Percentiles rank a stretch among this genome's conserved stretches.
phyloP scores from a whole-genome alignment of 495 filamentous ascomycete genomes.

The Annulohypoxylon moriforme region DNA sequence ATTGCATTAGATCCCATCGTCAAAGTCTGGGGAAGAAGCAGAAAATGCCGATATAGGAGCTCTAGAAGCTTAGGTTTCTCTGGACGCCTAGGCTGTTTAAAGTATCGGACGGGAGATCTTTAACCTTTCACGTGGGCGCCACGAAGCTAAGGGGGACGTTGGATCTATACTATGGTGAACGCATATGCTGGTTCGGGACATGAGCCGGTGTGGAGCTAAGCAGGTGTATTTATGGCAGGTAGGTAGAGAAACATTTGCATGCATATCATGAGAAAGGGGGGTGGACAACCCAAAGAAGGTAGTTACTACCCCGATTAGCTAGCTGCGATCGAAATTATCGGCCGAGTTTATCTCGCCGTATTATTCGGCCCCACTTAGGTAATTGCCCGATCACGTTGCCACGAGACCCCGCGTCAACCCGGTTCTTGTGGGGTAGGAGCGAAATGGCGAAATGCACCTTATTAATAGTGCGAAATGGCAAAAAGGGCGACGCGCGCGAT shows the following conservation, averaged over 20 bases:
- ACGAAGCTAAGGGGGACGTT: neutral
- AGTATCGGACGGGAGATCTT: neutral
- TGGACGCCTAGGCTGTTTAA: neutral
- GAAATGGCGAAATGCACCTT: conserved; percentile 13
- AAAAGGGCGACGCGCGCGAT: conserved; percentile 3
- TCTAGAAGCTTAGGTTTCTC: neutral
- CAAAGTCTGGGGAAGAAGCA: neutral
- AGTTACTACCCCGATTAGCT: neutral
- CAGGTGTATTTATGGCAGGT: neutral
- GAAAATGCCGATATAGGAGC: conserved; percentile 29
- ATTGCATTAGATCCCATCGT: neutral
- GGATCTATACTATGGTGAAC: neutral
- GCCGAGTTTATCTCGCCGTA: neutral
- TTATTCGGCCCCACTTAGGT: conserved; percentile 26
- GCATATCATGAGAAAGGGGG: neutral
- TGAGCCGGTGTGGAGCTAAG: neutral
- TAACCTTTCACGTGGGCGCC: conserved; percentile 11
- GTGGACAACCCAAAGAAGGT: neutral
- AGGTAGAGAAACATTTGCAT: neutral
- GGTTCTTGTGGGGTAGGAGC: conserved; percentile 2
- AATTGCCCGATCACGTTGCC: conserved; percentile 36
- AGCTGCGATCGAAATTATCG: neutral
- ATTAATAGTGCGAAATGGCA: conserved; percentile 14
- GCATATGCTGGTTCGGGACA: neutral
- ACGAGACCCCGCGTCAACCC: conserved; percentile 31